phyloP scores from a whole-genome alignment of 2,329 filamentous ascomycete species.

The Apiospora hydei region DNA sequence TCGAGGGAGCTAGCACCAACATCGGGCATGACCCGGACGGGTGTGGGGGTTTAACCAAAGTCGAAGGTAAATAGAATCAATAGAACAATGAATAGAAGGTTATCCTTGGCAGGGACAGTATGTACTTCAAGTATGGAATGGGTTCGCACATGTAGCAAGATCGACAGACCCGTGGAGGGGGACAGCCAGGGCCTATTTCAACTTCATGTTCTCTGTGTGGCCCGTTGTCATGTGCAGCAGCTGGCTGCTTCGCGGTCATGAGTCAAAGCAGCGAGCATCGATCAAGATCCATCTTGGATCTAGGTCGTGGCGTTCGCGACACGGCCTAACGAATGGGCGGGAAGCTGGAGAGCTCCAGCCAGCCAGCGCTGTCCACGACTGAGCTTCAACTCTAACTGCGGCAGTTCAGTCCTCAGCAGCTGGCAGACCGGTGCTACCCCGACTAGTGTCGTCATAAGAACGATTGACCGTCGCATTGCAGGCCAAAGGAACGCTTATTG shows the following conservation, averaged over 20 bases:
- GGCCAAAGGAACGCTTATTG: not conserved
- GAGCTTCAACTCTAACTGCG: not conserved
- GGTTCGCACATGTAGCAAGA: not conserved
- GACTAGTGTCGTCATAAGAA: constrained; percentile 12
- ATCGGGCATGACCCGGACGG: not conserved
- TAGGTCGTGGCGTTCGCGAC: not conserved
- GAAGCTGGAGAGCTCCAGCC: constrained; percentile 16
- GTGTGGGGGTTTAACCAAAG: not conserved
- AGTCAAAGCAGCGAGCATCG: not conserved
- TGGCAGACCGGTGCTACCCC: constrained; percentile 1
- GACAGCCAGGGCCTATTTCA: not conserved
- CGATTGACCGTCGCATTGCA: constrained; percentile 18
- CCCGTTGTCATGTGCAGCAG: not conserved
- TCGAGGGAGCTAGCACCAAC: not conserved
- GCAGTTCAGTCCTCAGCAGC: not conserved
- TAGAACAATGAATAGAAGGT: not conserved
- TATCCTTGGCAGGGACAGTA: not conserved
- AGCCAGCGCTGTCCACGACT: constrained; percentile 11
- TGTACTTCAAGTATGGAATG: not conserved
- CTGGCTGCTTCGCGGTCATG: not conserved
- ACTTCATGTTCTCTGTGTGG: not conserved
- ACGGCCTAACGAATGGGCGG: not conserved
- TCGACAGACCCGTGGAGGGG: not conserved
- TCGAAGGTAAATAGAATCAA: not conserved
- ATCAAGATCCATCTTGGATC: not conserved